These are phyloP conservation scores for Nakazawaea pomicola DNA, from an alignment of 805 yeast species.

Conservation along the genomic window DNA sequence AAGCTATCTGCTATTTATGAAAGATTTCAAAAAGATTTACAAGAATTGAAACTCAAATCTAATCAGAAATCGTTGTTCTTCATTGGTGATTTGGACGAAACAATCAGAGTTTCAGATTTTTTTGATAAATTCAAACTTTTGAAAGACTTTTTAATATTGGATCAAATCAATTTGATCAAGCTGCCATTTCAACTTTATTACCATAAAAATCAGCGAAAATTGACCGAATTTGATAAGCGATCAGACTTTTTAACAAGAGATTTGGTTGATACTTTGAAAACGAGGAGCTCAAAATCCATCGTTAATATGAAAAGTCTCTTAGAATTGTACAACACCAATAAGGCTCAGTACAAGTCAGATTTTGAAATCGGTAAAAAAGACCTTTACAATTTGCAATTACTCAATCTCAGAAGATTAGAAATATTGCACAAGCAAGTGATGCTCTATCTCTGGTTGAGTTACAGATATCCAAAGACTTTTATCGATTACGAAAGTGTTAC, in stretches of 20 bases:
- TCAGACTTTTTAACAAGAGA: conserved; percentile 7
- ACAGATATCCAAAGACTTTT: conserved; percentile 78
- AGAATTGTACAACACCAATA: conserved; percentile 6
- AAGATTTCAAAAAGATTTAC: conserved; percentile 39
- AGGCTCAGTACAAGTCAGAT: conserved; percentile 15
- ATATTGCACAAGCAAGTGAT: conserved; percentile 61
- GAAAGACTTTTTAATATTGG: conserved; percentile 22
- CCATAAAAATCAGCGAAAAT: background rate
- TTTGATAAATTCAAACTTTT: conserved; percentile 20
- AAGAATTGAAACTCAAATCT: conserved; percentile 16
- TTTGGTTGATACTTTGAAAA: conserved; percentile 1
- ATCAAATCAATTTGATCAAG: conserved; percentile 33
- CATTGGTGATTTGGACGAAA: conserved; percentile 24
- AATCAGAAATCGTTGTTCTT: conserved; percentile 16
- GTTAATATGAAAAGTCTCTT: conserved; percentile 18
- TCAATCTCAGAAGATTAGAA: conserved; percentile 40
- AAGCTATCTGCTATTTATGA: conserved; percentile 41
- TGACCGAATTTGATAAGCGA: conserved; percentile 21
- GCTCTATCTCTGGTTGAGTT: conserved; percentile 79
- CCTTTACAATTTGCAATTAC: conserved; percentile 2
- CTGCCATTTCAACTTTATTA: conserved; percentile 23
- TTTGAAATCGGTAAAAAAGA: conserved; percentile 13
- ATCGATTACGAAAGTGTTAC: conserved; percentile 71
- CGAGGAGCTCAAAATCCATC: conserved; percentile 7
- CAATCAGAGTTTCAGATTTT: conserved; percentile 20